Conservation (phyloP, 805 yeast species). For the Saccharomycopsis synnaedendra region DNA sequence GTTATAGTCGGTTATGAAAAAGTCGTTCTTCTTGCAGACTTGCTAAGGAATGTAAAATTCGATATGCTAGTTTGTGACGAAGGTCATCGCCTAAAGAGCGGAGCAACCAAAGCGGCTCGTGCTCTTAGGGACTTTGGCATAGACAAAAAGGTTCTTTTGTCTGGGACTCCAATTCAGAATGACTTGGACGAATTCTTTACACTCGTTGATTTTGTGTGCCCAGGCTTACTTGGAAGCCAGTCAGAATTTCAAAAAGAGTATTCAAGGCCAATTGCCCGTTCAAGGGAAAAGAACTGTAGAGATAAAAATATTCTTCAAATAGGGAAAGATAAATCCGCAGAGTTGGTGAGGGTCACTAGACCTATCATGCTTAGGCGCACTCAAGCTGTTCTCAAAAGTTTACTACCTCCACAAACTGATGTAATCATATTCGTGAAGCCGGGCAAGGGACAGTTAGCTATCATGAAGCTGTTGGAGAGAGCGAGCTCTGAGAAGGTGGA, state of each 20-base stretch:
- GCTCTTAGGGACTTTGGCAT: conserved; percentile 46
- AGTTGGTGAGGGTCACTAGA: conserved; percentile 52
- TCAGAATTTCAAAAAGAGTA: conserved; percentile 47
- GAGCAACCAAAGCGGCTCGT: conserved; percentile 58
- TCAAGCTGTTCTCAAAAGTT: conserved; percentile 39
- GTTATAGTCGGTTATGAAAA: conserved; percentile 84
- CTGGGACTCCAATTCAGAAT: conserved; percentile 94
- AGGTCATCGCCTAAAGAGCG: conserved; percentile 81
- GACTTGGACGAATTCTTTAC: conserved; percentile 76
- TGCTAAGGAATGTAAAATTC: conserved; percentile 23
- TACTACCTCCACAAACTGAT: conserved; percentile 68
- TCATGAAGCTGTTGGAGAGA: conserved; percentile 37
- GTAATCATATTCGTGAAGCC: conserved; percentile 71
- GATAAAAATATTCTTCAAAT: conserved; percentile 34
- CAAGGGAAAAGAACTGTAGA: conserved; percentile 51
- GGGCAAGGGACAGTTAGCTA: conserved; percentile 40
- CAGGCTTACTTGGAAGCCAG: conserved; percentile 63
- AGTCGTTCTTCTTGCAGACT: conserved; percentile 37
- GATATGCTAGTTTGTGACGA: conserved; percentile 89
- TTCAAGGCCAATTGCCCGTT: conserved; percentile 58
- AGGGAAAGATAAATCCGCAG: conserved; percentile 56
- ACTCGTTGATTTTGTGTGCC: conserved; percentile 74
- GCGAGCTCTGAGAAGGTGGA: conserved; percentile 26
- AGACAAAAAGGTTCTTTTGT: conserved; percentile 48
- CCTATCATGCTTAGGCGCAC: conserved; percentile 67